Percentiles rank a stretch among this genome's conserved stretches.
These are phyloP conservation scores for Exophiala bonariae DNA, from an alignment of 2,329 filamentous ascomycete genomes.

Conservation along the genomic window DNA sequence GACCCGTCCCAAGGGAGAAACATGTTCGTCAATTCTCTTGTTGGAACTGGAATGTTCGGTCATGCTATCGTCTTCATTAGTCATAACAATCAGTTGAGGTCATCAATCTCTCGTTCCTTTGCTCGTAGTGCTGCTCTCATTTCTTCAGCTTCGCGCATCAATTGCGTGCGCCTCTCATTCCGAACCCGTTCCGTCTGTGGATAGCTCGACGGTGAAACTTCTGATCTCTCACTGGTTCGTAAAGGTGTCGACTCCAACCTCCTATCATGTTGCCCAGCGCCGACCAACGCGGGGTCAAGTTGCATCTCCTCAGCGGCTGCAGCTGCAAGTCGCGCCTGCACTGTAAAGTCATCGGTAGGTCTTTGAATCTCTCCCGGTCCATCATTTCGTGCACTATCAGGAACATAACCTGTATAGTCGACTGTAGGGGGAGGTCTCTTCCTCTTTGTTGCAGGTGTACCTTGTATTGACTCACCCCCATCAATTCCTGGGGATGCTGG, in stretches of 20 bases:
- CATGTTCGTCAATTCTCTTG: too few species aligned
- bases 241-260: slow-evolving; percentile 28
- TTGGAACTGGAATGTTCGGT: too few species aligned
- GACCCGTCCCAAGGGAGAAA: too few species aligned
- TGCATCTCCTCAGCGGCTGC: slow-evolving; percentile 36
- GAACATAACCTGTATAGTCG: slow-evolving; percentile 50
- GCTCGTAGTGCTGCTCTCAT: slow-evolving; percentile 72
- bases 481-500: slow-evolving; percentile 11
- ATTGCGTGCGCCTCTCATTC: slow-evolving; percentile 32
- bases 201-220: slow-evolving; percentile 16
- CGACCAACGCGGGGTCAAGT: slow-evolving; percentile 41
- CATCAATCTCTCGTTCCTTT: slow-evolving; percentile 72
- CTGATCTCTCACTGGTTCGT: slow-evolving; percentile 15
- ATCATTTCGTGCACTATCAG: slow-evolving; percentile 34
- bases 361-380: slow-evolving; percentile 30
- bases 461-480: slow-evolving; percentile 15
- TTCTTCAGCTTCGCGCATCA: slow-evolving; percentile 71
- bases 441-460: slow-evolving; percentile 23
- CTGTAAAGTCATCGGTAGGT: slow-evolving; percentile 16
- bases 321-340: slow-evolving; percentile 26
- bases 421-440: slow-evolving; percentile 44
- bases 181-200: slow-evolving; percentile 18
- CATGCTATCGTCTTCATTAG: background rate
- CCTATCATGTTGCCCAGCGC: slow-evolving; percentile 33
- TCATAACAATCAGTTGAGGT: slow-evolving; percentile 37